phyloP scores from a whole-genome alignment of 1,284 basidiomycete species.

The Tylopilus sp. region DNA sequence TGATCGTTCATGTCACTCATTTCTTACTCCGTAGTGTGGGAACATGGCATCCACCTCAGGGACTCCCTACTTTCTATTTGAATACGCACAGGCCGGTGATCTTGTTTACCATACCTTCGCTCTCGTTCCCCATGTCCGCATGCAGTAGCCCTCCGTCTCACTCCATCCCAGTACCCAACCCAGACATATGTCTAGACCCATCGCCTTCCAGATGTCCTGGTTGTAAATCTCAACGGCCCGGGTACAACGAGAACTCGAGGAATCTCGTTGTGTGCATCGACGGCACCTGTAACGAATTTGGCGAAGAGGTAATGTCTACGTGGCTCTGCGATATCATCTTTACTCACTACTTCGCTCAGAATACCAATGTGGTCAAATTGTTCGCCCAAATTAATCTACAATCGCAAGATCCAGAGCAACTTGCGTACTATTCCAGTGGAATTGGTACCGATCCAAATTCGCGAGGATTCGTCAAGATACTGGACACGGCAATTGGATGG shows the following conservation, averaged over 20 bases:
- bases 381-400: slow-evolving; percentile 32
- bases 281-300: slow-evolving; percentile 12
- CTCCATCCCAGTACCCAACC: too few relatives aligned
- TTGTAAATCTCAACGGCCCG: not conserved
- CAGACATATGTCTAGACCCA: too few relatives aligned
- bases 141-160: too few relatives aligned
- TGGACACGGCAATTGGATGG: slow-evolving; percentile 42
- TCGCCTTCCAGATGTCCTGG: not conserved
- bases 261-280: slow-evolving; percentile 26
- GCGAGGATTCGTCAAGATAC: slow-evolving; percentile 14
- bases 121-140: too few relatives aligned
- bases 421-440: slow-evolving; percentile 47
- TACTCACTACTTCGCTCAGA: slow-evolving; percentile 25
- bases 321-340: not conserved
- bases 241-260: slow-evolving; percentile 6
- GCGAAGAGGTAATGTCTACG: too few relatives aligned
- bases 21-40: too few relatives aligned
- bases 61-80: too few relatives aligned
- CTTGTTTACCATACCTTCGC: too few relatives aligned
- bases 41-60: too few relatives aligned
- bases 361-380: slow-evolving; percentile 42
- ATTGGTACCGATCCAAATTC: slow-evolving; percentile 44
- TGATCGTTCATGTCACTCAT: too few relatives aligned
- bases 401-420: slow-evolving; percentile 20
- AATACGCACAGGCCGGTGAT: too few relatives aligned